Evolutionary conservation across 352 stramenopile genomes (phyloP).

Genomic region (Aphanomyces invadans): DNA sequence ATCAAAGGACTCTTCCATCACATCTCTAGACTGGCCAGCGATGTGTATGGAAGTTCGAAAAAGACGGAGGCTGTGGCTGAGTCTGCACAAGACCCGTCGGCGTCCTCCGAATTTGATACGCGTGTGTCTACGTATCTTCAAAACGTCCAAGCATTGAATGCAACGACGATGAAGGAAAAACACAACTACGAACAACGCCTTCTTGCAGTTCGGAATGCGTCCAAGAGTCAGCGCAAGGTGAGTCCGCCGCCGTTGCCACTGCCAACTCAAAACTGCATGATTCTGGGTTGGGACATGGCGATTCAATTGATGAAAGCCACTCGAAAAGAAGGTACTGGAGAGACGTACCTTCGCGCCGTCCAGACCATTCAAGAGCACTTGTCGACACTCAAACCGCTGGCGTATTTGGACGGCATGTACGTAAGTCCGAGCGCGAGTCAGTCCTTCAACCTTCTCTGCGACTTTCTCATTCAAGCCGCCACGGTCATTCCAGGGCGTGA

Average conservation of each 20-base stretch:
- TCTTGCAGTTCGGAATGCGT: conserved; percentile 39
- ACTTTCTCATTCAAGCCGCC: conserved; percentile 53
- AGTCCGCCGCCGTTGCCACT: conserved; percentile 60
- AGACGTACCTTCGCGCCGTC: conserved; percentile 59
- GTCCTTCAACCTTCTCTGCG: conserved; percentile 66
- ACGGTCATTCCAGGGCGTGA: conserved; percentile 5
- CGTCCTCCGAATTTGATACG: conserved; percentile 52
- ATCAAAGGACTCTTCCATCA: conserved; percentile 74
- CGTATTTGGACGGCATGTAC: conserved; percentile 80
- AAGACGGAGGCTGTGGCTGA: neutral
- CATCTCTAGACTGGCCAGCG: conserved; percentile 52
- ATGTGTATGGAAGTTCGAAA: conserved; percentile 16
- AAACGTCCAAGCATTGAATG: conserved; percentile 59
- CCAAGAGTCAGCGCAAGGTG: conserved; percentile 61
- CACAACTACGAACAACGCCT: conserved; percentile 65
- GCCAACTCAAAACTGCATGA: conserved; percentile 76
- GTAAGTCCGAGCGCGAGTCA: conserved; percentile 58
- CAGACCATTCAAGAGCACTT: conserved; percentile 70
- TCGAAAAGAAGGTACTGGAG: conserved; percentile 41
- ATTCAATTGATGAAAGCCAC: conserved; percentile 65
- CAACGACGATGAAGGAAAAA: conserved; percentile 77
- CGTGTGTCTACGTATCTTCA: conserved; percentile 65
- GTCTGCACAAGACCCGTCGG: conserved; percentile 12
- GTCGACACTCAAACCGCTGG: conserved; percentile 58
- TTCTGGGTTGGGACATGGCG: conserved; percentile 76